These are phyloP conservation scores for Neopestalotiopsis rosae DNA, from an alignment of 2,329 filamentous ascomycete genomes.

Conservation along the genomic window DNA sequence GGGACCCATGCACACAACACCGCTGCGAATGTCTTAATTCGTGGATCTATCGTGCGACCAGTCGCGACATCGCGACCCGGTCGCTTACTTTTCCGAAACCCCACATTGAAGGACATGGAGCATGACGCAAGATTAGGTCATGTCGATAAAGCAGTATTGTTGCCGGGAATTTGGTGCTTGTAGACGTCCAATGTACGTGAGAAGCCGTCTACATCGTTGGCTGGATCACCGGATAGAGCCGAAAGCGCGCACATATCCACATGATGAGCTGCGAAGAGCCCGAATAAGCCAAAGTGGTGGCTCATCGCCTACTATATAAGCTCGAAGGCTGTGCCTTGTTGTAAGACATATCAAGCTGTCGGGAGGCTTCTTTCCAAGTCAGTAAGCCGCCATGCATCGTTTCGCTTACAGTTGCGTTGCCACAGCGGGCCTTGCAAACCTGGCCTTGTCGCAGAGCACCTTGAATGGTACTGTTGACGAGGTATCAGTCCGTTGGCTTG, in stretches of 20 bases:
- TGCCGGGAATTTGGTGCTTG: background rate
- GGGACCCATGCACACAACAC: background rate
- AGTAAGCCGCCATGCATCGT: background rate
- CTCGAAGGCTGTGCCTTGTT: background rate
- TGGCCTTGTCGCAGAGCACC: slow-evolving; percentile 1
- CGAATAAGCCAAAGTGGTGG: too few species aligned
- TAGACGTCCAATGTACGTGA: background rate
- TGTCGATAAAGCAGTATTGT: background rate
- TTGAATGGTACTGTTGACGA: slow-evolving; percentile 23
- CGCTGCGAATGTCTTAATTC: background rate
- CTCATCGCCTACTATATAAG: background rate
- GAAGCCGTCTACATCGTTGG: too few species aligned
- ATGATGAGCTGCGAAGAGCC: too few species aligned
- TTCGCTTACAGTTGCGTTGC: background rate
- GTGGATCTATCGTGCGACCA: background rate
- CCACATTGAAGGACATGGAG: background rate
- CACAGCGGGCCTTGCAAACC: background rate
- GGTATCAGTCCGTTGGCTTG: slow-evolving; percentile 45
- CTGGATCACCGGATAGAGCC: too few species aligned
- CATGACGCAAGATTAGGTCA: background rate
- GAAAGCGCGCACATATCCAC: too few species aligned
- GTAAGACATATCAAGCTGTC: background rate
- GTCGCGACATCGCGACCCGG: slow-evolving; percentile 5
- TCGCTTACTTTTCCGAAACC: background rate
- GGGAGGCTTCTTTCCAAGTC: background rate